phyloP scores from a whole-genome alignment of 306 rosid species.

The Nissolia schottii region DNA sequence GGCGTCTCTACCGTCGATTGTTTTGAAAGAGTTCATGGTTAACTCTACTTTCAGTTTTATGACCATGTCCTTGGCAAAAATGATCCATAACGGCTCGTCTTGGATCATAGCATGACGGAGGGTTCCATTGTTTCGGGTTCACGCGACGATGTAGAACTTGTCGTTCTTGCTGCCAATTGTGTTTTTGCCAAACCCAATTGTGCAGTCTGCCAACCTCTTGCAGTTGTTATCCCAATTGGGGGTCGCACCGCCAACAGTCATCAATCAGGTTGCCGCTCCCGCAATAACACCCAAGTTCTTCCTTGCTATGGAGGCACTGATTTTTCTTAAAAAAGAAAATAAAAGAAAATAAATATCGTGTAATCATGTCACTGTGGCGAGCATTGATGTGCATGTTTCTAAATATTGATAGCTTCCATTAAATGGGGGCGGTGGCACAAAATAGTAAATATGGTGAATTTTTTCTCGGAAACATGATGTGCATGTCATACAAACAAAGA shows the following conservation, averaged over 20 bases:
- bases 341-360: too few species aligned
- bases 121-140: conserved; percentile 81
- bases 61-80: conserved; percentile 76
- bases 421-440: too few species aligned
- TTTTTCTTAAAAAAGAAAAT: conserved; percentile 36
- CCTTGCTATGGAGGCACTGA: conserved; percentile 50
- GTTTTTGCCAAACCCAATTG: conserved; percentile 86
- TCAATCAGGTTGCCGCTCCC: conserved; percentile 92
- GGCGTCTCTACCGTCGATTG: conserved; percentile 87
- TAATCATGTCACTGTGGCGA: too few species aligned
- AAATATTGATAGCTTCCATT: too few species aligned
- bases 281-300: conserved; percentile 73
- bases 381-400: too few species aligned
- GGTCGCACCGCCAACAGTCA: conserved; percentile 94
- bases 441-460: too few species aligned
- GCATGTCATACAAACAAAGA: too few species aligned
- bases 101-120: conserved; percentile 82
- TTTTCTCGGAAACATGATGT: too few species aligned
- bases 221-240: conserved; percentile 77
- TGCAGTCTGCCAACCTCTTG: conserved; percentile 82
- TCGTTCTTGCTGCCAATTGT: conserved; percentile 79
- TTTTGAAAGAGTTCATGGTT: conserved; percentile 92
- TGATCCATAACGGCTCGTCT: conserved; percentile 90
- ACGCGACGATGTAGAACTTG: conserved; percentile 64
- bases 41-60: conserved; percentile 71